A percentile compares a stretch with the other conserved stretches of the same genome.
Evolutionary conservation across 139 green algal species (phyloP).

Genomic region (Asterochloris erici): DNA sequence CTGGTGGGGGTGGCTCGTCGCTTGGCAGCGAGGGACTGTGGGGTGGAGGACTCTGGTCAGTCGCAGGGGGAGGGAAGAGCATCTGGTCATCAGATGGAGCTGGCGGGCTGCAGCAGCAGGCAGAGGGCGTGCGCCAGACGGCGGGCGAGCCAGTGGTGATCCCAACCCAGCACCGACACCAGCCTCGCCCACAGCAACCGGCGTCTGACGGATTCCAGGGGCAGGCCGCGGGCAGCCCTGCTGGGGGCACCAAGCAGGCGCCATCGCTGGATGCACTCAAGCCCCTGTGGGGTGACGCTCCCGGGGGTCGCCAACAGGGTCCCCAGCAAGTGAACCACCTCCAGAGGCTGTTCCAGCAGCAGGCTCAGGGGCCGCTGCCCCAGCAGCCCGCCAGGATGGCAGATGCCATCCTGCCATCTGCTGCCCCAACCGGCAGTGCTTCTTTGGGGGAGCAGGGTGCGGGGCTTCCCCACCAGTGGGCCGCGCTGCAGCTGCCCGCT

Average conservation of each 20-base stretch:
- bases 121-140: too few relatives aligned
- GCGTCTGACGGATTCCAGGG: too few relatives aligned
- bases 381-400: not conserved
- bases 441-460: too few relatives aligned
- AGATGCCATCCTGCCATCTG: too few relatives aligned
- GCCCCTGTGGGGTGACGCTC: not conserved
- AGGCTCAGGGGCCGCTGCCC: slow-evolving; percentile 22
- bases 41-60: slow-evolving; percentile 9
- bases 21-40: not conserved
- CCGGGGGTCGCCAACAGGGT: slow-evolving; percentile 1
- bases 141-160: too few relatives aligned
- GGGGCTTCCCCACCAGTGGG: too few relatives aligned
- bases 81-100: slow-evolving; percentile 6
- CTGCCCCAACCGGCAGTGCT: too few relatives aligned
- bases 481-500: too few relatives aligned
- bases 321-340: slow-evolving; percentile 6
- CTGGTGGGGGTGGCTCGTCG: too few relatives aligned
- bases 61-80: not conserved
- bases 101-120: not conserved
- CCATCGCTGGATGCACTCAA: not conserved
- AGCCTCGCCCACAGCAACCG: too few relatives aligned
- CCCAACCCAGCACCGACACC: too few relatives aligned
- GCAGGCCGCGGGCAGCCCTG: too few relatives aligned
- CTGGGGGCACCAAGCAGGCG: not conserved
- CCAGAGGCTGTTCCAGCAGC: slow-evolving; percentile 25